Base-by-base conservation (phyloP, 495 filamentous ascomycete species). In the Penicillium malachiteum region DNA sequence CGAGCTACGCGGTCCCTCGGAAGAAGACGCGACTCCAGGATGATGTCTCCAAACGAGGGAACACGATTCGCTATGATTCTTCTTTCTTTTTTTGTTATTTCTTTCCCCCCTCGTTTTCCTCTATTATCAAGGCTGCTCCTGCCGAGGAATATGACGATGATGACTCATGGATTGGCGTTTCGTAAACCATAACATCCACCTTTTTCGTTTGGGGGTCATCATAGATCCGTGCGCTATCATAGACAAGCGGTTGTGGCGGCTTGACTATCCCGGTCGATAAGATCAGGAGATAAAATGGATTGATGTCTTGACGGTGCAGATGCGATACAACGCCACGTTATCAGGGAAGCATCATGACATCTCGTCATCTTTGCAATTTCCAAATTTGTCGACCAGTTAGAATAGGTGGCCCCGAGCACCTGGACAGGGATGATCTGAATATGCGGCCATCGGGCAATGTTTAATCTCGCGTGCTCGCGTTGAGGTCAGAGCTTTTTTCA, bases 221-320 rank as follows among this genome's bases (percentile, higher is more conserved):
- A 37, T 48, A 32, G 48, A 63, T 56, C 60, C 60, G 60, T 57
- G 60, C 56, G 56, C 42, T 50, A 50, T 54, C 58, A 39, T 63
- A 46, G 50, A 35, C 39, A 26, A 32, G 58, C 58, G 58, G 58
- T 55, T 61, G 52, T 59, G 55, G 57, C 57, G 48, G 54, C 44
- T 48, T 56, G 50, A 26, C 47, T 31, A 41, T 13, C 43, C 31
- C 43, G 26, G 43, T 46, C 43, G 43, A 46, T 46, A 46, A 46
- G 43, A 32, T 32, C 10, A 46, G 43, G 31, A 46, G 10, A 30
- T 46, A 46, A 41, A 41, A 46, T 33, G n/a, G 30, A 32, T 32
- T 32, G 13, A 32, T 11, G 26, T 37, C 12, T 13, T 37, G 34
- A 44, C 34, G 44, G 10, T 32, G 11, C 37, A 32, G 31, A 18